phyloP scores from a whole-genome alignment of 768 basidiomycete species.

The Tylopilus balloui region DNA sequence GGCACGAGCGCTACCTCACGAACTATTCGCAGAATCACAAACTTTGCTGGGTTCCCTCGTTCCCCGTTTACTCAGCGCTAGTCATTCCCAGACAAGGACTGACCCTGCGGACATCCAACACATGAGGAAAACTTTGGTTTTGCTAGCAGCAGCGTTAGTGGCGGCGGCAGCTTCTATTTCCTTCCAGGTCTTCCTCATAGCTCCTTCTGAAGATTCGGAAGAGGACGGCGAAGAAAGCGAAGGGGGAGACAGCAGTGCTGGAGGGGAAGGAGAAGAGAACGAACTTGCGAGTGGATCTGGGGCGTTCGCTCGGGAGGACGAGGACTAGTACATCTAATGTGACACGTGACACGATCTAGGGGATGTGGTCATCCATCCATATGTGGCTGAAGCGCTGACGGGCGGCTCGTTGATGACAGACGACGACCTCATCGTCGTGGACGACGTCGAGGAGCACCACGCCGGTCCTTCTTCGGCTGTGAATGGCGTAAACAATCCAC shows the following conservation, averaged over 20 bases:
- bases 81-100: slow-evolving; percentile 10
- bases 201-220: not conserved
- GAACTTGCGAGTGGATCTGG: slow-evolving; percentile 5
- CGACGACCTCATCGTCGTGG: slow-evolving; percentile 60
- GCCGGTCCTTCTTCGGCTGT: slow-evolving; percentile 35
- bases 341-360: slow-evolving; percentile 16
- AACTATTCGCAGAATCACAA: slow-evolving; percentile 15
- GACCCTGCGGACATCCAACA: slow-evolving; percentile 44
- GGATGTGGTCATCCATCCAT: not conserved
- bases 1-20: slow-evolving; percentile 27
- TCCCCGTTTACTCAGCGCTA: slow-evolving; percentile 27
- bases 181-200: not conserved
- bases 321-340: slow-evolving; percentile 3
- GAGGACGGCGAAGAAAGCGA: not conserved
- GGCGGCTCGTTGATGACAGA: slow-evolving; percentile 37
- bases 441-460: slow-evolving; percentile 47
- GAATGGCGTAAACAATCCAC: slow-evolving; percentile 22
- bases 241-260: slow-evolving; percentile 8
- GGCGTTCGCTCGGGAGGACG: slow-evolving; percentile 14
- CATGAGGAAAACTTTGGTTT: slow-evolving; percentile 50
- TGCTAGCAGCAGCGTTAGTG: slow-evolving; percentile 44
- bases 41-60: slow-evolving; percentile 37
- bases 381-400: not conserved
- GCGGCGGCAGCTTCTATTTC: slow-evolving; percentile 38
- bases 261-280: slow-evolving; percentile 14